These are phyloP conservation scores for Candida vaughaniae DNA, from an alignment of 805 yeast genomes.

Conservation along the genomic window DNA sequence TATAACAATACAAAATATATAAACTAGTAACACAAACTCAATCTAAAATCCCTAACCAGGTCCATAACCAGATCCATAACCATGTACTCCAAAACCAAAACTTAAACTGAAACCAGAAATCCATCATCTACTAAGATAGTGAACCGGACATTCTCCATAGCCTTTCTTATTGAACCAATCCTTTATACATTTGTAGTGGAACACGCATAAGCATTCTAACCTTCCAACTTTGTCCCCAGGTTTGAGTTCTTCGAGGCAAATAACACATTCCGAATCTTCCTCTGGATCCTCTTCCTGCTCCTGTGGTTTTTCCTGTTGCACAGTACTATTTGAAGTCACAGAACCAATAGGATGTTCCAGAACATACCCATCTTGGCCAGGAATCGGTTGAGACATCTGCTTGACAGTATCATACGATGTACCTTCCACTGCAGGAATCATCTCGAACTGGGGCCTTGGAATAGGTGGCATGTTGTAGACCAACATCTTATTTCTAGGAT, in stretches of 20 bases:
- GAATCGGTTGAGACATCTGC: conserved; percentile 1
- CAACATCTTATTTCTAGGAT: conserved; percentile 73
- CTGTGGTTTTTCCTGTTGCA: conserved; percentile 14
- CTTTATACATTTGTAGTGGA: conserved; percentile 87
- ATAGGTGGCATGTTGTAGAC: conserved; percentile 63
- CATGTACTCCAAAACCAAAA: background rate
- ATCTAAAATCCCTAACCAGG: no score
- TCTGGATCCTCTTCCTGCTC: conserved; percentile 15
- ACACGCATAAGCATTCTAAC: conserved; percentile 90
- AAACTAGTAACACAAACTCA: conserved; percentile 1
- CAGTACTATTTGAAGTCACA: conserved; percentile 19
- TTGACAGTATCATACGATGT: conserved; percentile 18
- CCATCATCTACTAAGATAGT: conserved; percentile 32
- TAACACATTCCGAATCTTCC: conserved; percentile 78
- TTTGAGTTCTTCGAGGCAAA: conserved; percentile 83
- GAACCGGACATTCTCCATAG: conserved; percentile 84
- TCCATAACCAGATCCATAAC: background rate
- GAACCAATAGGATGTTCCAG: conserved; percentile 22
- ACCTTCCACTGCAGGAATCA: conserved; percentile 20
- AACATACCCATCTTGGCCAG: no score
- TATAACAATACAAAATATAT: no score
- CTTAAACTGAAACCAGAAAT: no score
- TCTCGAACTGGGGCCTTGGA: conserved; percentile 38
- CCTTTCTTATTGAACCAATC: conserved; percentile 90
- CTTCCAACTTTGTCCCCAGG: conserved; percentile 91